Evolutionary conservation across 306 rosid species (phyloP).

Genomic region (Dryas drummondii): DNA sequence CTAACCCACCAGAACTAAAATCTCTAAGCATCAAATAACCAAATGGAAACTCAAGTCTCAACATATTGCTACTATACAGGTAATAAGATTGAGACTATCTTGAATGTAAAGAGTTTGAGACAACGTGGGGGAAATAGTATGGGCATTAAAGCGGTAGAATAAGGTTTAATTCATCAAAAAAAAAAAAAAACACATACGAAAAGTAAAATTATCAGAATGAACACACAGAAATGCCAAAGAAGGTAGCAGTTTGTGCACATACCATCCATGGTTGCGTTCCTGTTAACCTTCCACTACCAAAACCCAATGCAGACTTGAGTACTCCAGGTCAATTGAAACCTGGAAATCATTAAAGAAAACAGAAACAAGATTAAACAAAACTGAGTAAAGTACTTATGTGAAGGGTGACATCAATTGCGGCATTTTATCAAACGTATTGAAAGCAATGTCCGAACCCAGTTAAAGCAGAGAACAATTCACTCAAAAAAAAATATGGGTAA

Average conservation of each 20-base stretch:
- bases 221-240: background rate
- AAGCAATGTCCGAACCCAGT: background rate
- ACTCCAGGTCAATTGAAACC: background rate
- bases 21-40: background rate
- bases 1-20: background rate
- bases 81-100: background rate
- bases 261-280: slow-evolving; percentile 65
- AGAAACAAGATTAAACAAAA: background rate
- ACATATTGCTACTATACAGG: background rate
- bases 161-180: background rate
- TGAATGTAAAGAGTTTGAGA: background rate
- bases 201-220: background rate
- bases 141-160: background rate
- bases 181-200: background rate
- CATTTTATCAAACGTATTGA: slow-evolving; percentile 24
- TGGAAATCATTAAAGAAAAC: background rate
- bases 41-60: background rate
- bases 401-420: background rate
- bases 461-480: background rate
- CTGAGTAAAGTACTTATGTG: background rate
- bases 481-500: too few relatives aligned
- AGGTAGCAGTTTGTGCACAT: slow-evolving; percentile 14
- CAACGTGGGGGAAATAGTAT: background rate
- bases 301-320: background rate
- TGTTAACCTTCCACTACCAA: slow-evolving; percentile 27